Percentiles rank a stretch among this genome's conserved stretches.
Evolutionary conservation across 73 alveolate genomes (phyloP).

Genomic region (Paramecium pentaurelia): DNA sequence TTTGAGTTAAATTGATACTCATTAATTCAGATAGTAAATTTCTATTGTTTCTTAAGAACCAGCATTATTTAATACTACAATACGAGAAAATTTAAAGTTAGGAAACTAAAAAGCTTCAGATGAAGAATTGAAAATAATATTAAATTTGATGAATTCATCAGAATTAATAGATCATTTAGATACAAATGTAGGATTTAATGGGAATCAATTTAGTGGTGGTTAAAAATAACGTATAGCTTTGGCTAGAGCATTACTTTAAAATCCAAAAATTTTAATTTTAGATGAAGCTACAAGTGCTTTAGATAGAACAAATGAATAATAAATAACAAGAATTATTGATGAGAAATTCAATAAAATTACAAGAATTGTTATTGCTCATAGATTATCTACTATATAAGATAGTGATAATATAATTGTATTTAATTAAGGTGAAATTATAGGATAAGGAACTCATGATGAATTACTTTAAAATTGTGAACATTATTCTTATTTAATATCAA

Average conservation of each 20-base stretch:
- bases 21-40: slow-evolving; percentile 54
- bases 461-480: slow-evolving; percentile 44
- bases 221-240: slow-evolving; percentile 86
- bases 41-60: slow-evolving; percentile 85
- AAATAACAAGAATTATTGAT: slow-evolving; percentile 66
- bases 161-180: slow-evolving; percentile 54
- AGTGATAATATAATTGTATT: slow-evolving; percentile 70
- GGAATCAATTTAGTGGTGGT: slow-evolving; percentile 82
- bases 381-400: slow-evolving; percentile 71
- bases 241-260: slow-evolving; percentile 80
- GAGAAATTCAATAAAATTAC: slow-evolving; percentile 63
- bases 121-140: slow-evolving; percentile 63
- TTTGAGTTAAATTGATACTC: slow-evolving; percentile 5
- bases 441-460: slow-evolving; percentile 72
- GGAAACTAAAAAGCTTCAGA: slow-evolving; percentile 67
- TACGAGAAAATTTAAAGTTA: slow-evolving; percentile 72
- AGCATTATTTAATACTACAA: slow-evolving; percentile 68
- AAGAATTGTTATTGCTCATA: slow-evolving; percentile 74
- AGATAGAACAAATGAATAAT: slow-evolving; percentile 69
- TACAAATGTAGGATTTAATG: slow-evolving; percentile 78
- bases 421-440: slow-evolving; percentile 68
- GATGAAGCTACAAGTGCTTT: slow-evolving; percentile 93
- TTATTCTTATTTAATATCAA: background rate
- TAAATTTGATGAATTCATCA: slow-evolving; percentile 61
- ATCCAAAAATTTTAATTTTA: slow-evolving; percentile 73